Evolutionary conservation across 1,139 yeast species (phyloP).

Genomic region (Arxiozyma heterogenica): DNA sequence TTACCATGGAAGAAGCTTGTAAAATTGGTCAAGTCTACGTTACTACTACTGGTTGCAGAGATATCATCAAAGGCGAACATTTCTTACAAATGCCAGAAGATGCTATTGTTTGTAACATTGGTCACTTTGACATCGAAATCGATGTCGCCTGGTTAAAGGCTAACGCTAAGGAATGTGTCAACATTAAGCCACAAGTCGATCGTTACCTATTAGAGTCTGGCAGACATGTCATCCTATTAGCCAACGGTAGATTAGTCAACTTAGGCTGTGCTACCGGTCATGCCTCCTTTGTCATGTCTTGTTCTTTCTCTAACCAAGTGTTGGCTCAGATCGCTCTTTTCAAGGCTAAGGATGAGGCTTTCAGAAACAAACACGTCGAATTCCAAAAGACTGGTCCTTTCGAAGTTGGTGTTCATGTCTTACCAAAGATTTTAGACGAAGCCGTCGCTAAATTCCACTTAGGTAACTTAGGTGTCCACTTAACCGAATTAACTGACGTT

Average conservation of each 20-base stretch:
- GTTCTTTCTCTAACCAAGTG: slow-evolving; percentile 99
- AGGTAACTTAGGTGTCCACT: slow-evolving; percentile 87
- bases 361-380: slow-evolving; percentile 79
- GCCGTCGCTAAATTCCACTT: slow-evolving; percentile 97
- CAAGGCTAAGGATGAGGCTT: slow-evolving; percentile 77
- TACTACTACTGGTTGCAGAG: slow-evolving; percentile 99
- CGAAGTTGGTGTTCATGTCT: slow-evolving; percentile 85
- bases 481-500: slow-evolving; percentile 63
- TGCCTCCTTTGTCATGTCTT: slow-evolving; percentile 98
- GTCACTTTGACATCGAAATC: slow-evolving; percentile 98
- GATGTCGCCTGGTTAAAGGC: slow-evolving; percentile 98
- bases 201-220: slow-evolving; percentile 87
- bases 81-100: slow-evolving; percentile 95
- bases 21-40: slow-evolving; percentile 93
- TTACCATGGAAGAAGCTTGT: slow-evolving; percentile 93
- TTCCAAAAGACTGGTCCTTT: slow-evolving; percentile 90
- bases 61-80: slow-evolving; percentile 85
- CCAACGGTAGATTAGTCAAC: slow-evolving; percentile 99
- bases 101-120: slow-evolving; percentile 99
- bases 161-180: slow-evolving; percentile 80
- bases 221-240: slow-evolving; percentile 90
- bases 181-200: slow-evolving; percentile 99
- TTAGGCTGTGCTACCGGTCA: slow-evolving; percentile 99
- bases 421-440: slow-evolving; percentile 98
- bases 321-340: slow-evolving; percentile 97